A percentile compares a stretch with the other conserved stretches of the same genome.
phyloP scores from a whole-genome alignment of 441 rosid species.

The Adansonia madagascariensis region DNA sequence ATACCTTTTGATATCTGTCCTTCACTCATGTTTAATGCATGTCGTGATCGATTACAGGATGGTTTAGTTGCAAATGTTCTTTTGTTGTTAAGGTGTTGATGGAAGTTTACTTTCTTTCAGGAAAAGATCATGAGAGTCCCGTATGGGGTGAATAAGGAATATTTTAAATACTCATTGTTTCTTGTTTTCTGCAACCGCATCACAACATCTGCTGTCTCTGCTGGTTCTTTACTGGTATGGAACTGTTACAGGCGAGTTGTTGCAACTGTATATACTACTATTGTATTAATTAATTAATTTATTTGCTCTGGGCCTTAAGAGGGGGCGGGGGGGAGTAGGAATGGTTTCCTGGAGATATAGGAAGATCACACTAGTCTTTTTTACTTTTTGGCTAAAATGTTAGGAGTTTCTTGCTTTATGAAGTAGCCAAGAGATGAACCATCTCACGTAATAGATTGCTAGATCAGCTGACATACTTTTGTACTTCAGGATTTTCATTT shows the following conservation, averaged over 20 bases:
- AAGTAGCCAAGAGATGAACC: background rate
- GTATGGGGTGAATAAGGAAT: slow-evolving; percentile 73
- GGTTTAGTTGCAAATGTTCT: background rate
- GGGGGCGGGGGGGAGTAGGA: background rate
- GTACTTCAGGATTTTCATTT: slow-evolving; percentile 6
- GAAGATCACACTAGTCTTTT: background rate
- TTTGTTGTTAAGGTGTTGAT: slow-evolving; percentile 23
- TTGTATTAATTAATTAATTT: background rate
- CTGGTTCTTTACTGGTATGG: slow-evolving; percentile 64
- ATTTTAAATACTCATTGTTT: slow-evolving; percentile 72
- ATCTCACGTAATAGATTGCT: background rate
- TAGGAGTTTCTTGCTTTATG: slow-evolving; percentile 2
- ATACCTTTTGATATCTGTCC: background rate
- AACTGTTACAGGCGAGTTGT: background rate
- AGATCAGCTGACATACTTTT: slow-evolving; percentile 17
- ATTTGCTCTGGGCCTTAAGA: background rate
- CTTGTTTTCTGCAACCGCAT: slow-evolving; percentile 92
- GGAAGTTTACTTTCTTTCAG: slow-evolving; percentile 39
- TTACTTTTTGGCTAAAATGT: background rate
- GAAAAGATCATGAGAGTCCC: slow-evolving; percentile 93
- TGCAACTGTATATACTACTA: background rate
- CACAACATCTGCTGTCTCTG: slow-evolving; percentile 80
- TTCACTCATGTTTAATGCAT: slow-evolving; percentile 14
- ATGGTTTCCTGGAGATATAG: slow-evolving; percentile 2
- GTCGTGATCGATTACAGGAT: background rate